These are phyloP conservation scores for Taphrina wiesneri DNA, from an alignment of 1,139 yeast genomes.

Conservation along the genomic window DNA sequence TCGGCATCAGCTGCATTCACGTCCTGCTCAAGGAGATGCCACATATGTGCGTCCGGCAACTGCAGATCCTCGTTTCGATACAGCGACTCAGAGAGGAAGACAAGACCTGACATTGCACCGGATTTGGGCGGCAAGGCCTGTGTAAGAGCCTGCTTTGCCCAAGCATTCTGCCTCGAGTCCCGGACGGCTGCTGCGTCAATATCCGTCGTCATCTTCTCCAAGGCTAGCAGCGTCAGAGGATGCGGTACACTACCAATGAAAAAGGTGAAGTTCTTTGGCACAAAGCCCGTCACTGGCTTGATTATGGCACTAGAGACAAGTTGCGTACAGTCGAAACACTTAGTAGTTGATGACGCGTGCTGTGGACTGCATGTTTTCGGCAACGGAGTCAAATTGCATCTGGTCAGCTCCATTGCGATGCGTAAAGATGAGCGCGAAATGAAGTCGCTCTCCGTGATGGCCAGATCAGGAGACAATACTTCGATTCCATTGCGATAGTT, in stretches of 20 bases:
- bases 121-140: neutral
- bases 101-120: conserved; percentile 12
- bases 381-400: conserved; percentile 19
- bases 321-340: conserved; percentile 12
- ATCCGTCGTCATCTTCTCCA: neutral
- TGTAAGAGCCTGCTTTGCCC: neutral
- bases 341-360: neutral
- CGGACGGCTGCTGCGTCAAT: conserved; percentile 3
- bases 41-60: conserved; percentile 12
- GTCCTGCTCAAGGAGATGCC: conserved; percentile 1
- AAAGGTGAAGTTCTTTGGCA: conserved; percentile 11
- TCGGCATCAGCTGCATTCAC: neutral
- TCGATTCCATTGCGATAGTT: conserved; percentile 10
- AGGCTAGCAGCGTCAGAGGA: conserved; percentile 9
- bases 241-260: conserved; percentile 18
- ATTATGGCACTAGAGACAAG: conserved; percentile 12
- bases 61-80: neutral
- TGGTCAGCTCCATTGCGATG: conserved; percentile 11
- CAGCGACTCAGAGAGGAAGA: conserved; percentile 18
- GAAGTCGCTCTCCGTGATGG: neutral
- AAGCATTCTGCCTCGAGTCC: neutral
- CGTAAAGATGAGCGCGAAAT: neutral
- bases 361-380: conserved; percentile 9
- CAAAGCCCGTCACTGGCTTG: conserved; percentile 15
- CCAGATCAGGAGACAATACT: conserved; percentile 7